phyloP scores from a whole-genome alignment of 495 filamentous ascomycete species.

The Neurospora africana region DNA sequence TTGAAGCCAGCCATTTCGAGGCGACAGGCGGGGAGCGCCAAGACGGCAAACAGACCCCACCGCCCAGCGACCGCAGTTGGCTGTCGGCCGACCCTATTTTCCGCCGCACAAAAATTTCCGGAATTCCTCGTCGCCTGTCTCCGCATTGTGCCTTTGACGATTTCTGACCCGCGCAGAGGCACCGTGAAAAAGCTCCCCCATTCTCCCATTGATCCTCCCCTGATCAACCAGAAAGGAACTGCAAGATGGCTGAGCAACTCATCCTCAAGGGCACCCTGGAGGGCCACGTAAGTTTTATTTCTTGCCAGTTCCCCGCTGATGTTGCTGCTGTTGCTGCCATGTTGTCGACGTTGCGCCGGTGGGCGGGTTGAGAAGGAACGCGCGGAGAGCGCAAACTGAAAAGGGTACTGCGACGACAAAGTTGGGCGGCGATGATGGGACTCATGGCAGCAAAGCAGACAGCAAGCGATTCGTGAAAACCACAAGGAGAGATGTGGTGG shows the following conservation, averaged over 20 bases:
- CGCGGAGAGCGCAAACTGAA: neutral
- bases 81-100: slow-evolving; percentile 23
- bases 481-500: neutral
- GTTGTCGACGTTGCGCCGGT: neutral
- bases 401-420: neutral
- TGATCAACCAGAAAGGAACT: slow-evolving; percentile 21
- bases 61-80: neutral
- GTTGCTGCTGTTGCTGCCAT: slow-evolving; percentile 1
- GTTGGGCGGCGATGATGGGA: neutral
- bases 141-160: slow-evolving; percentile 23
- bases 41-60: neutral
- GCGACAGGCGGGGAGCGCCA: neutral
- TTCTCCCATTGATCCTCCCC: slow-evolving; percentile 23
- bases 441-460: neutral
- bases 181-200: slow-evolving; percentile 20
- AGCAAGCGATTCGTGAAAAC: neutral
- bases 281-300: slow-evolving; percentile 59
- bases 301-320: slow-evolving; percentile 20
- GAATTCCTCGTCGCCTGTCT: slow-evolving; percentile 11
- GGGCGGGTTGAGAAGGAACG: neutral
- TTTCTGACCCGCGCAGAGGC: slow-evolving; percentile 15
- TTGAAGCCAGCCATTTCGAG: neutral
- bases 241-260: slow-evolving; percentile 85
- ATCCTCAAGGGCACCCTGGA: slow-evolving; percentile 95
- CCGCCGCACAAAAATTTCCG: slow-evolving; percentile 32